These are phyloP conservation scores for Aspergillus floridensis DNA, from an alignment of 2,329 filamentous ascomycete genomes.

Conservation along the genomic window DNA sequence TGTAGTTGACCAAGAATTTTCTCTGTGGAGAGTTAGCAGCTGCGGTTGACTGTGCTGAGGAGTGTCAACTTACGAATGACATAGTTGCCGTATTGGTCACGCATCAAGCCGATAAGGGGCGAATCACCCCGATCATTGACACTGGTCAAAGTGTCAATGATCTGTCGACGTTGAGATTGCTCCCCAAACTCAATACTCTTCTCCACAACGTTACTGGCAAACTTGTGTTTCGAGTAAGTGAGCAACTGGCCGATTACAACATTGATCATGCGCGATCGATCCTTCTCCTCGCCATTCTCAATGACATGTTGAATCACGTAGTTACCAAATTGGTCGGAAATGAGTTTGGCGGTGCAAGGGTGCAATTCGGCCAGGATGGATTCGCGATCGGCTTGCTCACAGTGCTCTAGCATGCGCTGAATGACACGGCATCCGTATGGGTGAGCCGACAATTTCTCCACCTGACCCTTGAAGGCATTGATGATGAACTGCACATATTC, in stretches of 20 bases:
- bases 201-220: constrained; percentile 95
- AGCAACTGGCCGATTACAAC: constrained; percentile 72
- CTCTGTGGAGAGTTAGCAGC: constrained; percentile 56
- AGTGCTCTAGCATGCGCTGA: constrained; percentile 84
- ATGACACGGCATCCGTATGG: constrained; percentile 89
- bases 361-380: constrained; percentile 78
- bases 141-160: constrained; percentile 63
- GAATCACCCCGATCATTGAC: constrained; percentile 63
- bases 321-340: constrained; percentile 88
- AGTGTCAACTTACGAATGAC: constrained; percentile 74
- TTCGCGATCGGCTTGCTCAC: constrained; percentile 67
- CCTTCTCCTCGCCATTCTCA: constrained; percentile 68
- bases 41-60: not conserved
- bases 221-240: constrained; percentile 86
- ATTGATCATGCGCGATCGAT: constrained; percentile 69
- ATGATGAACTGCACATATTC: constrained; percentile 83
- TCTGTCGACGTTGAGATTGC: constrained; percentile 64
- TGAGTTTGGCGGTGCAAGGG: constrained; percentile 65
- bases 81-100: constrained; percentile 92
- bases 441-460: constrained; percentile 72
- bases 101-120: constrained; percentile 74
- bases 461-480: constrained; percentile 71
- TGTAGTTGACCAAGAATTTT: constrained; percentile 69
- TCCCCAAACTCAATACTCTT: constrained; percentile 77
- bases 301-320: constrained; percentile 96